Base-by-base conservation (phyloP, 164 flowering plant genomes). In the Nymphaea colorata region DNA sequence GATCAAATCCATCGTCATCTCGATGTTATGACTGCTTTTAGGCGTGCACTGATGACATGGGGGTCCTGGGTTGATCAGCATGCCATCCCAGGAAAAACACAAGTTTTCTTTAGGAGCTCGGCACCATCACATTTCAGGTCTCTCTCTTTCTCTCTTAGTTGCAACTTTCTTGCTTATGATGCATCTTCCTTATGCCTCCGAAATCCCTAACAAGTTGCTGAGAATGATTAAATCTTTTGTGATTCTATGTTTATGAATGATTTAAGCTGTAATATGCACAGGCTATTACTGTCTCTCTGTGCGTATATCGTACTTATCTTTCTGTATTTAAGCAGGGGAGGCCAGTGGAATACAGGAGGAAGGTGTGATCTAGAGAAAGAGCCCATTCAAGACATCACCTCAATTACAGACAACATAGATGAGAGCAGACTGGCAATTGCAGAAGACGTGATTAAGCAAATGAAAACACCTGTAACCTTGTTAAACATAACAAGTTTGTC, bases 81-180 rank as follows among this genome's bases (percentile, higher is more conserved):
- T 69, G 71, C 84, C 61, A 79, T 77, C 73, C 89, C 85, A 16
- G 65, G 71, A 14, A 91, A 82, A 76, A 91, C 99, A 60, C 73
- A 60, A 59, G 88, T 94, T 74, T 91, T 91, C 88, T 94, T 89
- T 67, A 77, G 96, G 77, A 89, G 85, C 80, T 84, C 89, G 14
- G 79, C 93, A 43, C 96, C 97, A 64, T 79, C 96, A 12, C 96
- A 91, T 83, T 94, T 94, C 92, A 89, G 93, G 94, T 89, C 43
- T 70, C 67, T 57, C n/a, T 59, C 14, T 45, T 43, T 10, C 62
- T 17, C 59, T 16, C 57, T 16, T 6, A 8, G 14, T 25, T n/a
- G 36, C 0, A 25, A 0, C 36, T 25, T 25, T 25, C 36, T 25
- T 25, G 36, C 64, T 4, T 3, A 55, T 18, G 55, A 45, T 25